phyloP scores from a whole-genome alignment of 768 basidiomycete species.

The Termitomyces sp. region DNA sequence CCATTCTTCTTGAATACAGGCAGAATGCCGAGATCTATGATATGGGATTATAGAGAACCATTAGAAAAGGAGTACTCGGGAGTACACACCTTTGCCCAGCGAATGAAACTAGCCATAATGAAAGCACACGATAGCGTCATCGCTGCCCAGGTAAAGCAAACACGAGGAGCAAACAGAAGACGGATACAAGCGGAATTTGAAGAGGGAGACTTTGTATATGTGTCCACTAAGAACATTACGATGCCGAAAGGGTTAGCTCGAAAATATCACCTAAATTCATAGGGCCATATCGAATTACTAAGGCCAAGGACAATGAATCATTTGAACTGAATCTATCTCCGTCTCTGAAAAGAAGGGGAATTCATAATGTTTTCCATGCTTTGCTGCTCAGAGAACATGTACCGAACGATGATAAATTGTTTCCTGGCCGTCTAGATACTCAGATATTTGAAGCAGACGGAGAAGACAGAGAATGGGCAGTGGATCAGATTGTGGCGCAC shows the following conservation, averaged over 20 bases:
- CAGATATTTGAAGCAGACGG: no score
- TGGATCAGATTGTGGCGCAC: neutral
- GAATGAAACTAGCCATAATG: no score
- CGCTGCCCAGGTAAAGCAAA: neutral
- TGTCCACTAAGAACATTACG: neutral
- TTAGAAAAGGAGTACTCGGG: no score
- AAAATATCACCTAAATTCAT: neutral
- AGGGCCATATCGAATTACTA: no score
- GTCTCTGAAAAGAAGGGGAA: neutral
- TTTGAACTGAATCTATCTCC: no score
- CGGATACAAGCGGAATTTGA: neutral
- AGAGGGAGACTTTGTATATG: no score
- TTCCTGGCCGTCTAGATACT: neutral
- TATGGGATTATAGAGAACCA: no score
- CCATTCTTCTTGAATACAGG: no score
- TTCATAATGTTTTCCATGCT: neutral
- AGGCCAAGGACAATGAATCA: no score
- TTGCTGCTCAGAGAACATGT: neutral
- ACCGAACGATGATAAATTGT: neutral
- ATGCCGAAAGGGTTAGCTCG: neutral
- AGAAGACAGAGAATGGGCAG: no score
- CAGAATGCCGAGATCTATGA: no score
- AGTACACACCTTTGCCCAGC: no score
- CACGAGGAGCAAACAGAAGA: neutral
- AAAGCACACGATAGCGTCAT: neutral